phyloP scores from a whole-genome alignment of 1,284 basidiomycete genomes.

The Cutaneotrichosporon dermatis region DNA sequence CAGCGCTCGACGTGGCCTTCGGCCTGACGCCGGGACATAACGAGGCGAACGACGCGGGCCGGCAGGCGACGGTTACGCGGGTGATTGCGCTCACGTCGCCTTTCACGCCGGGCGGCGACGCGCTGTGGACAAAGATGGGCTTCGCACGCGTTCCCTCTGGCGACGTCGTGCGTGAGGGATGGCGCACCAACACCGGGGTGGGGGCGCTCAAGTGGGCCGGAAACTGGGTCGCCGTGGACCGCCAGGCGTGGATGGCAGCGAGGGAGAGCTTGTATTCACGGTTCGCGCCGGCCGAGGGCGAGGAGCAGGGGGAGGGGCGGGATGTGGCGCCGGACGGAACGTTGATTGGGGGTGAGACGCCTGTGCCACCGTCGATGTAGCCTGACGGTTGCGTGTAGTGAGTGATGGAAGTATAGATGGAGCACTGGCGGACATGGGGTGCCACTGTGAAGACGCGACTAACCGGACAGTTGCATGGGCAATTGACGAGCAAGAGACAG shows the following conservation, averaged over 20 bases:
- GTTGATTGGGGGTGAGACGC: not conserved
- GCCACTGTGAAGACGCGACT: no score
- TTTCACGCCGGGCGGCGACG: conserved; percentile 50
- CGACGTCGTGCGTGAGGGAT: not conserved
- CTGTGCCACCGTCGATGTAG: not conserved
- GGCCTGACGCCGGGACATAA: conserved; percentile 5
- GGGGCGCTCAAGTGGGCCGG: conserved; percentile 21
- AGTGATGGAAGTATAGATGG: no score
- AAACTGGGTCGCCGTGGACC: conserved; percentile 17
- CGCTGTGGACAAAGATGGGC: conserved; percentile 53
- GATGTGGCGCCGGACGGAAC: not conserved
- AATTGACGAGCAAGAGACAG: no score
- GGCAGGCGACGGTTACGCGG: conserved; percentile 22
- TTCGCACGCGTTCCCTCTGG: conserved; percentile 46
- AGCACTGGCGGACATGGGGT: no score
- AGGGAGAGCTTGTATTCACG: conserved; percentile 4
- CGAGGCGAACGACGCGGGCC: not conserved
- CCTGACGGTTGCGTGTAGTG: no score
- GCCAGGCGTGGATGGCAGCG: conserved; percentile 9
- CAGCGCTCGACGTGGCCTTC: conserved; percentile 61
- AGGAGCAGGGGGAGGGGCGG: not conserved
- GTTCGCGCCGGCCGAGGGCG: not conserved
- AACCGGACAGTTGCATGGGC: no score
- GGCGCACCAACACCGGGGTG: not conserved
- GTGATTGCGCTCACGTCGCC: conserved; percentile 55